Evolutionary conservation across 768 basidiomycete genomes (phyloP), one percentile per base, ranked within the genome.

Genomic region (Hemileccinum impolitum): DNA sequence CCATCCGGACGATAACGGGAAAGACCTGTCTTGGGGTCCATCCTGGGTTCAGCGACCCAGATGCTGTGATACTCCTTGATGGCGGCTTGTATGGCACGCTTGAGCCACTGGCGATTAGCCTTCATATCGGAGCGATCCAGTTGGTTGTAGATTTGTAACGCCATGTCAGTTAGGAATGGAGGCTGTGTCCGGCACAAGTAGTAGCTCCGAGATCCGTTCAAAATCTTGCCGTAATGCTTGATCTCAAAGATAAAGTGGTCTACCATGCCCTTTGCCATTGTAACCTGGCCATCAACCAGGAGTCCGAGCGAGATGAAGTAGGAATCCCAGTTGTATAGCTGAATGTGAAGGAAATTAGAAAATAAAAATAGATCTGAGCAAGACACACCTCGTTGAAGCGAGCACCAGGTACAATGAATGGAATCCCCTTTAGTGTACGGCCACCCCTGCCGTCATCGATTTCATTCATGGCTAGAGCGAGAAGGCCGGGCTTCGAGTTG

Each of bases 211-310:
- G 87, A 94, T 53, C 95, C 95, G 67, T 99, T 99, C 56, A 98
- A 73, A 60, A 94, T 94, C 72, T 95, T 94, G 74, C 90, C 89
- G 65, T 96, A 96, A 70, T 96, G 90, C 72, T 85, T 92, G 75
- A 99, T 96, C 75, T 98, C 93, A 66, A 98, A 99, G 63, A 96
- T 89, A 73, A 98, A 99, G 68, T 99, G 95, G 47, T 98, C 96
- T 38, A 97, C 94, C 84, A 98, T 93, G 60, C 93, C 91, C 70
- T 94, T 92, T 17, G 96, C 95, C 83, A 98, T 89, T 50, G 84
- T 80, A 25, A 95, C 83, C 60, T 93, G 86, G 23, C 94, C 94
- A 62, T 99, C 95, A 19, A 97, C 91, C 8, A 99, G 81, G 25
- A 99, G 80, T 14, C 95, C 95, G 21, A 98, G 82, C 8, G 89